Percentiles rank a stretch among this genome's conserved stretches.
phyloP scores from a whole-genome alignment of 2,329 filamentous ascomycete genomes.

The Cucurbitaria berberidis region DNA sequence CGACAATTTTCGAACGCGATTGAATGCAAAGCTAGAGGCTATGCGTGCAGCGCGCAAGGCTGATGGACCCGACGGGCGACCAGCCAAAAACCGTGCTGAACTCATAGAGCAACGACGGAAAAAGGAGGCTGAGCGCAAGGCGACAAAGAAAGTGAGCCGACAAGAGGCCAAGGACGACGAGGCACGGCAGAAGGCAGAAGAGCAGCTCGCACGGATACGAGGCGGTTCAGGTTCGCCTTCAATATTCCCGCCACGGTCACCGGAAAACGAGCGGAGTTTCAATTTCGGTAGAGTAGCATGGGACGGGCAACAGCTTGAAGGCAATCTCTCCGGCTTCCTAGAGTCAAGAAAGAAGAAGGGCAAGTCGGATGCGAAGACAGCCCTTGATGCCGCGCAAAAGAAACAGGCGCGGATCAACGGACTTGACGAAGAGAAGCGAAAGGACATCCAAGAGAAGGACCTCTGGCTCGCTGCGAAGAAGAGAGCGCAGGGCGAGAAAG shows the following conservation, averaged over 20 bases:
- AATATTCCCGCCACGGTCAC: conserved; percentile 53
- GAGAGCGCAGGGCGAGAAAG: conserved; percentile 85
- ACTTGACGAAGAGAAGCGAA: conserved; percentile 79
- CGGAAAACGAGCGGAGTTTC: conserved; percentile 70
- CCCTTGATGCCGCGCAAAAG: conserved; percentile 83
- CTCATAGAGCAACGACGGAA: conserved; percentile 86
- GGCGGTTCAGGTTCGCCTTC: conserved; percentile 66
- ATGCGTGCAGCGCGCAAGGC: conserved; percentile 87
- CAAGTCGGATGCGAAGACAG: conserved; percentile 81
- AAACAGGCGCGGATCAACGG: conserved; percentile 80
- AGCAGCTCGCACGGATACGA: conserved; percentile 61
- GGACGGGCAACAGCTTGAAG: conserved; percentile 81
- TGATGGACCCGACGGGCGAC: conserved; percentile 79
- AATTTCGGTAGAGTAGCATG: conserved; percentile 93
- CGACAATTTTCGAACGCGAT: conserved; percentile 75
- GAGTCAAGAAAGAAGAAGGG: conserved; percentile 79
- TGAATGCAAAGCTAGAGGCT: conserved; percentile 83
- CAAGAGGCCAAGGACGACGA: conserved; percentile 80
- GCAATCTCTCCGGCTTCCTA: conserved; percentile 67
- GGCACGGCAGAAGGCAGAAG: conserved; percentile 65
- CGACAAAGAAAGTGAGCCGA: conserved; percentile 85
- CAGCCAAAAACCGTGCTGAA: conserved; percentile 85
- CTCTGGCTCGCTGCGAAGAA: conserved; percentile 90
- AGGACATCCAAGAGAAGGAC: conserved; percentile 91
- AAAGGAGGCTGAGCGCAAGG: conserved; percentile 86